Evolutionary conservation across 2,329 filamentous ascomycete genomes (phyloP), one percentile per base, ranked within the genome.

Genomic region (Colletotrichum orchidophilum): DNA sequence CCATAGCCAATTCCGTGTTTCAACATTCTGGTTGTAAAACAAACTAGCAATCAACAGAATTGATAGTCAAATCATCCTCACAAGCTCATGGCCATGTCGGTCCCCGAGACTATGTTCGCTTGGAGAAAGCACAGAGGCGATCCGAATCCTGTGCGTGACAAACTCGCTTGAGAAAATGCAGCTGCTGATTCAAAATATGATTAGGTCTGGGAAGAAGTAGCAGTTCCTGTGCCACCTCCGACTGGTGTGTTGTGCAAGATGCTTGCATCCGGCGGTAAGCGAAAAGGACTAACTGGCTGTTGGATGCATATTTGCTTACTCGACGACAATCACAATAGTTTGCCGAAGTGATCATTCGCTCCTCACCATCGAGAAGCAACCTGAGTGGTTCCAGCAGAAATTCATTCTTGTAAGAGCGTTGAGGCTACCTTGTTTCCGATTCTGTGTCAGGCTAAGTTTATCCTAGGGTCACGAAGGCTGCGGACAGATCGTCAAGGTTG

Each of bases 51-150:
- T 55, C 18, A 29, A 21, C 12, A 26, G n/a, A 26, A 8, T 13
- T 31, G 12, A 24, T 29, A 54, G 7, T 26, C 5, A 29, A n/a
- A n/a, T n/a, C n/a, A n/a, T n/a, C n/a, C n/a, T n/a, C n/a, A n/a
- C 21, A 12, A 54, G 12, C 58, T 26, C 31, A 75, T 76, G 73
- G 21, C 53, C 2, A 31, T 35, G 11, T 3, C 53, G 15, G 62
- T 77, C 11, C 75, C 76, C 8, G 55, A 67, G 59, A 78, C 78
- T 3, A 82, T 82, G 80, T 73, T 74, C 57, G 80, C 79, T 1
- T 82, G 80, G 80, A 76, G 78, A 49, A 81, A 81, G 68, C 77
- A 81, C 58, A 75, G 72, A 63, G 80, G 79, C 53, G 77, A 75
- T 33, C 75, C 75, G 1, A 72, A 75, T 18, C 77, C 78, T 18